phyloP scores from a whole-genome alignment of 441 rosid genomes.

The Populus trichocarpa region DNA sequence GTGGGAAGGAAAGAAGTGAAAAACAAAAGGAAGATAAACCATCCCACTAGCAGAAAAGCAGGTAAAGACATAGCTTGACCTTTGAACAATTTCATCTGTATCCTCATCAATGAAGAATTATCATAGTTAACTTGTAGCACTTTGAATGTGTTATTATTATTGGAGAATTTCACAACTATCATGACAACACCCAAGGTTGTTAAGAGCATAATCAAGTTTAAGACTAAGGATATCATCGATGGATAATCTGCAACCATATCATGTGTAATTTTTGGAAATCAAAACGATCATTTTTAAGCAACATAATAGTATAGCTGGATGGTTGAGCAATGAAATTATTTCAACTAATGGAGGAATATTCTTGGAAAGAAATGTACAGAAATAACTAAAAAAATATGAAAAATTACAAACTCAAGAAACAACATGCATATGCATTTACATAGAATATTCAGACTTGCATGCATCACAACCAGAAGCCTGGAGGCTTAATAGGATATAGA shows the following conservation, averaged over 20 bases:
- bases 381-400: background rate
- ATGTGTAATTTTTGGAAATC: background rate
- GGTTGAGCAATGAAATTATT: background rate
- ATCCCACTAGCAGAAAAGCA: background rate
- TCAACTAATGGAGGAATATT: background rate
- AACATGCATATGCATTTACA: background rate
- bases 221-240: background rate
- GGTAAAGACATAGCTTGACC: background rate
- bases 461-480: slow-evolving; percentile 7
- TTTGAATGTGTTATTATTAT: background rate
- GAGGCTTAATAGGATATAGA: background rate
- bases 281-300: background rate
- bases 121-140: background rate
- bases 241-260: background rate
- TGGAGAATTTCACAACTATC: background rate
- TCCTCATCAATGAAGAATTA: background rate
- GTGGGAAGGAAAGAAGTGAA: background rate
- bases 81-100: background rate
- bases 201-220: background rate
- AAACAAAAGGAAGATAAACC: background rate
- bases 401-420: slow-evolving; percentile 4
- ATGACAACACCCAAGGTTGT: background rate
- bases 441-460: background rate
- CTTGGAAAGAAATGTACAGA: background rate
- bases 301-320: background rate